These are phyloP conservation scores for Chytridium lagenaria DNA, from an alignment of 371 early-diverging fungal species.

Conservation along the genomic window DNA sequence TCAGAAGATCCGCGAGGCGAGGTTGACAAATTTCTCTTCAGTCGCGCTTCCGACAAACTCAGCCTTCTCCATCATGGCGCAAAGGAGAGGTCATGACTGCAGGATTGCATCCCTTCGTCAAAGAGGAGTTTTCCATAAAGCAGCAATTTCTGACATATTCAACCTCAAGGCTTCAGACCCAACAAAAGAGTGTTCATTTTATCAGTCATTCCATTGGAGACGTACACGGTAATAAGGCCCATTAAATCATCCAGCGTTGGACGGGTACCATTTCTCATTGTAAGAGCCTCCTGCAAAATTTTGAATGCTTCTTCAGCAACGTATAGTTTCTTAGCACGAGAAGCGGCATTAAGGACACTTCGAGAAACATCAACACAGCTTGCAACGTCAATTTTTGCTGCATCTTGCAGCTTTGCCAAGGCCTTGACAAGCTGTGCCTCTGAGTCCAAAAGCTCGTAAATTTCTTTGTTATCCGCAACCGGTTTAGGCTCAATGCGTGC, in stretches of 20 bases:
- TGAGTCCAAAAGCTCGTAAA: background rate
- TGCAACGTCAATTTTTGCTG: background rate
- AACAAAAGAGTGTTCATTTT: background rate
- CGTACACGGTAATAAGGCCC: conserved; percentile 10
- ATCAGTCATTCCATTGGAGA: conserved; percentile 19
- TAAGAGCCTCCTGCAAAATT: conserved; percentile 9
- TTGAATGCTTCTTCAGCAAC: conserved; percentile 29
- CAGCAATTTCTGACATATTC: conserved; percentile 15
- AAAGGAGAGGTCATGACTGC: conserved; percentile 15
- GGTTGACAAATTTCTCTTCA: conserved; percentile 13
- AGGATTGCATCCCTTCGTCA: conserved; percentile 1
- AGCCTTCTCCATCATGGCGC: conserved; percentile 7
- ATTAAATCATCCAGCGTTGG: conserved; percentile 16
- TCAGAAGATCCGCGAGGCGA: background rate
- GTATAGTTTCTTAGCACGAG: conserved; percentile 17
- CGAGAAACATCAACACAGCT: conserved; percentile 1
- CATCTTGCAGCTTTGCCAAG: conserved; percentile 4
- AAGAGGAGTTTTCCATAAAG: conserved; percentile 25
- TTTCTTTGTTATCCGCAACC: background rate
- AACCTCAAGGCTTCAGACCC: background rate
- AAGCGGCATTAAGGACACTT: conserved; percentile 21
- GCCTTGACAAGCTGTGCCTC: conserved; percentile 11
- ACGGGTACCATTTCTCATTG: background rate
- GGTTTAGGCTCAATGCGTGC: background rate
- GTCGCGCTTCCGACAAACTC: conserved; percentile 4